Evolutionary conservation across 2,329 filamentous ascomycete species (phyloP), one percentile per base, ranked within the genome.

Genomic region (Pyrenochaeta sp.): DNA sequence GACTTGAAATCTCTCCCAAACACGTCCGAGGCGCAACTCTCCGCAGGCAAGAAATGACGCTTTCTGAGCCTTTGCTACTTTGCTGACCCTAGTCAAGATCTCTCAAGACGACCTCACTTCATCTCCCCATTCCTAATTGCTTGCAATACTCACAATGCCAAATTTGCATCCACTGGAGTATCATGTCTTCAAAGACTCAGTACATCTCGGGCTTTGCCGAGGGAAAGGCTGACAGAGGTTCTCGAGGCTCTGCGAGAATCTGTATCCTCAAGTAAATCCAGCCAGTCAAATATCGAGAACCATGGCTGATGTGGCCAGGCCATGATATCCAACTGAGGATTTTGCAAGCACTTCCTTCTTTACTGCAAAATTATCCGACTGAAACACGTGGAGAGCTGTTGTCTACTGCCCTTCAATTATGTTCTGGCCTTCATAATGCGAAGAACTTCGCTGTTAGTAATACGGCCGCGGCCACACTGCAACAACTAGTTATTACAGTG

Each of bases 251-350:
- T 99, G 57, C 87, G 87, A 67, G 89, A 96, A 67, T 92, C 89
- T 35, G 88, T 89, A 30, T 76, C 76, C 52, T 56, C 91, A 78
- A 69, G 87, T 90, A 65, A 78, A 34, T 13, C 31, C 28, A 10
- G 84, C 40, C 20, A 17, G 15, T 27, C 35, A 17, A 5, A 19
- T 13, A 1, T 29, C 29, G n/a, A 13, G 8, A 22, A 31, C 17
- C 8, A 35, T 35, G 43, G 29, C 51, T 63, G 40, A 67, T 38
- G n/a, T 23, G 13, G 7, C 20, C 43, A 82, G 81, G 79, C 37
- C 77, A 96, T 46, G 94, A 99, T 73, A 88, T 96, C 3, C 94
- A 99, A 67, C 83, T 99, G 56, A 97, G 97, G 72, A 94, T 97
- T 38, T 77, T 99, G 10, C 94, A 99, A 69, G 90, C 91, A 1